Conservation (phyloP, 2,329 filamentous ascomycete genomes). For the Curvularia lunata region DNA sequence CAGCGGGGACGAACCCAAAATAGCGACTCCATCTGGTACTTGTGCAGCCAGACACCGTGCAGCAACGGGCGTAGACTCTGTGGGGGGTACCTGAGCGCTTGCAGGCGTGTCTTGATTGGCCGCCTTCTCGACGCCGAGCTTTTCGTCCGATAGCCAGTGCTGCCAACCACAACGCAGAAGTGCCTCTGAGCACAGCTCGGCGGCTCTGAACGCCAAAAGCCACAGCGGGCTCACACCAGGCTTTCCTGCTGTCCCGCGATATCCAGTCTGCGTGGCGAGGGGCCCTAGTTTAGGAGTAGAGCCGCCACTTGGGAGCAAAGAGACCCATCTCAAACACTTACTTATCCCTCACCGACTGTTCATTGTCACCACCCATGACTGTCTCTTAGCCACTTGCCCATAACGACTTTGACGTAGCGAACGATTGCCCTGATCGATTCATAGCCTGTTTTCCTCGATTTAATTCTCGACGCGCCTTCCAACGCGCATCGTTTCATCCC, state of each 20-base stretch:
- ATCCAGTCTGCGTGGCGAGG: conserved; percentile 2
- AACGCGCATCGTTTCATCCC: conserved; percentile 46
- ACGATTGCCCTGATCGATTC: conserved; percentile 15
- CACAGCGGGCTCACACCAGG: conserved; percentile 30
- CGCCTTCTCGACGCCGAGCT: conserved; percentile 25
- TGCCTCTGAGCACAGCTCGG: conserved; percentile 37
- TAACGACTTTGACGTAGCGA: conserved; percentile 21
- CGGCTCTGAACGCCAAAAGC: conserved; percentile 33
- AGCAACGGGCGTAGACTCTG: conserved; percentile 25
- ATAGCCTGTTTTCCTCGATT: conserved; percentile 16
- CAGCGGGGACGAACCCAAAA: conserved; percentile 28
- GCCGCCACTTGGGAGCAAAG: conserved; percentile 22
- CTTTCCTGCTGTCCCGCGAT: conserved; percentile 10
- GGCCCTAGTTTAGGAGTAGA: conserved; percentile 18
- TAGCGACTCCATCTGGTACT: conserved; percentile 33
- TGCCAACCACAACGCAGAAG: conserved; percentile 42
- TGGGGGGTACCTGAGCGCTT: conserved; percentile 39
- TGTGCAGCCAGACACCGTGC: conserved; percentile 29
- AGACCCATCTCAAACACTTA: conserved; percentile 21
- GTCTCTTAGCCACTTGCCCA: conserved; percentile 23
- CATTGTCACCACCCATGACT: conserved; percentile 22
- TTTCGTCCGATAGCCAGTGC: conserved; percentile 23
- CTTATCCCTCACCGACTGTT: conserved; percentile 30
- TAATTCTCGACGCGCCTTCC: conserved; percentile 28
- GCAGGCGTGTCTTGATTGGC: conserved; percentile 35